Evolutionary conservation across 345 rosid genomes (phyloP).

Genomic region (Eucalyptus cloeziana): DNA sequence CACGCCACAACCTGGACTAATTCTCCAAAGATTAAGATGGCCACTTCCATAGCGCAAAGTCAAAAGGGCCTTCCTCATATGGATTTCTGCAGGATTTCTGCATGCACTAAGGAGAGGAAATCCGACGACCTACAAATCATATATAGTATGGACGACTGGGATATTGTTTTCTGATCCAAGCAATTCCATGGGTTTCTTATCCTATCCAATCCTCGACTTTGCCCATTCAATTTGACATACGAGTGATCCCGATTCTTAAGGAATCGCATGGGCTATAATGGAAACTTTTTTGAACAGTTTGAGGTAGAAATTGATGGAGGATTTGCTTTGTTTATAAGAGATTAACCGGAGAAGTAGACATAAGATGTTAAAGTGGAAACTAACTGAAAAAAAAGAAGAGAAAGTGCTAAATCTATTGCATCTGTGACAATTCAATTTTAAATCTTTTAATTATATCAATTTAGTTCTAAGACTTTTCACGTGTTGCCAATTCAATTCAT

Average conservation of each 20-base stretch:
- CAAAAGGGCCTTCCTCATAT: not conserved
- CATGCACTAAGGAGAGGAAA: not conserved
- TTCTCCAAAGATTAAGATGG: not conserved
- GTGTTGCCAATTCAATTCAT: accelerated
- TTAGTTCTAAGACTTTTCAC: too few relatives aligned
- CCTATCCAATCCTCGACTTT: not conserved
- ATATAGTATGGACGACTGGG: not conserved
- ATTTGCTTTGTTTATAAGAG: not conserved
- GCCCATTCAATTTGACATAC: not conserved
- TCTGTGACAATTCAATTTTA: too few relatives aligned
- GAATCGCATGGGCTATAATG: not conserved
- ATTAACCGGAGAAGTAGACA: not conserved
- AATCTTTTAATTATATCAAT: too few relatives aligned
- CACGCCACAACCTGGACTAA: not conserved
- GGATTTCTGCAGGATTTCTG: not conserved
- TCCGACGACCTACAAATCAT: not conserved
- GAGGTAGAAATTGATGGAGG: not conserved
- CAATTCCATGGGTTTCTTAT: not conserved
- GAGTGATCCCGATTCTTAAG: not conserved
- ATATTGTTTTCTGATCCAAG: not conserved
- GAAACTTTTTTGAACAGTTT: not conserved
- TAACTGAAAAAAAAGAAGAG: too few relatives aligned
- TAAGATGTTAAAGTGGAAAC: too few relatives aligned
- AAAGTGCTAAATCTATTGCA: too few relatives aligned
- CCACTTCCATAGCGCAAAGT: not conserved